These are phyloP conservation scores for Pestalotiopsis sp. DNA, from an alignment of 2,329 filamentous ascomycete genomes.

Conservation along the genomic window DNA sequence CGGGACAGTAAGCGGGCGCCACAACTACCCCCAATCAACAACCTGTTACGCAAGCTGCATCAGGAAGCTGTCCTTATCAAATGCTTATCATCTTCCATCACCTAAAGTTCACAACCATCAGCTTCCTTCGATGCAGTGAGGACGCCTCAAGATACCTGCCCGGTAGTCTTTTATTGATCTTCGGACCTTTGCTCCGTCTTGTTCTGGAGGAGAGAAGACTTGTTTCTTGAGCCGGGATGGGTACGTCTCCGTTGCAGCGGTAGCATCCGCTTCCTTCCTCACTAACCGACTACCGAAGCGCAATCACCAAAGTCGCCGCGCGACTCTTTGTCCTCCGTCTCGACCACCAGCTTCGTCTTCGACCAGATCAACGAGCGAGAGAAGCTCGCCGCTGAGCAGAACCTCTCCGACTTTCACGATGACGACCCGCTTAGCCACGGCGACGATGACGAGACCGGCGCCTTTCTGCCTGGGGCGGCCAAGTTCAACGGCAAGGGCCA, in stretches of 20 bases:
- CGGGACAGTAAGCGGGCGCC: neutral
- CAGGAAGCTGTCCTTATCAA: slow-evolving; percentile 1
- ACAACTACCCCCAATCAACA: neutral
- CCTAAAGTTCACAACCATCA: neutral
- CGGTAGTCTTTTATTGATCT: neutral
- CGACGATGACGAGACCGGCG: slow-evolving; percentile 49
- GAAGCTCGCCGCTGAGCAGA: slow-evolving; percentile 34
- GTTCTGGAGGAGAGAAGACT: neutral
- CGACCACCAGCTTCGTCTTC: slow-evolving; percentile 81
- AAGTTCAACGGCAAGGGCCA: slow-evolving; percentile 42
- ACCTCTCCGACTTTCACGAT: slow-evolving; percentile 44
- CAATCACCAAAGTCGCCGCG: slow-evolving; percentile 45
- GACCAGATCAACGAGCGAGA: slow-evolving; percentile 70
- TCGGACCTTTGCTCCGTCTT: neutral
- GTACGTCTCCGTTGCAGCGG: neutral
- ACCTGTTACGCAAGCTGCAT: neutral
- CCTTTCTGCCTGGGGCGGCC: slow-evolving; percentile 49
- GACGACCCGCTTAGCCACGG: slow-evolving; percentile 49
- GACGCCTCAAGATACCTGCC: neutral
- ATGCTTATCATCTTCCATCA: neutral
- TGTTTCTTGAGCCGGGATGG: neutral
- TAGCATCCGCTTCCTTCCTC: neutral
- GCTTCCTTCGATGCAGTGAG: neutral
- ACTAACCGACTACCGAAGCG: neutral
- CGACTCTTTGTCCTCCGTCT: slow-evolving; percentile 74